These are phyloP conservation scores for Combretum micranthum DNA, from an alignment of 345 rosid species.

Conservation along the genomic window DNA sequence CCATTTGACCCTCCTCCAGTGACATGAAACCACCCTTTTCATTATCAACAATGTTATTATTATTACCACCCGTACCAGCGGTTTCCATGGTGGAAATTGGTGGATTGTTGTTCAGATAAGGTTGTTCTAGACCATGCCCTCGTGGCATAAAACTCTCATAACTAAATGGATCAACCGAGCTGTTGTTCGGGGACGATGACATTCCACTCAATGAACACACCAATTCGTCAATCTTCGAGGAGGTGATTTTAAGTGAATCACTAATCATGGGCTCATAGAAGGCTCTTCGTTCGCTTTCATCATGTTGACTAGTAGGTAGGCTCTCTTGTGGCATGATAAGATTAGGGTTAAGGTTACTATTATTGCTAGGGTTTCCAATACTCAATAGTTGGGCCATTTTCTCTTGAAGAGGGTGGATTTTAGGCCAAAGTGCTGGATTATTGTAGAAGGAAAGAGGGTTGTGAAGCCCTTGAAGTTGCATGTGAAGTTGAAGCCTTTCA, in stretches of 20 bases:
- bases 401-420: constrained; percentile 38
- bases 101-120: not conserved
- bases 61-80: constrained; percentile 11
- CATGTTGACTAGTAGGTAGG: too few species aligned
- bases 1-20: constrained; percentile 27
- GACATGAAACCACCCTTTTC: constrained; percentile 13
- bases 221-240: constrained; percentile 6
- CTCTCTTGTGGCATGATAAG: too few species aligned
- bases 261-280: too few species aligned
- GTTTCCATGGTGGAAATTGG: too few species aligned
- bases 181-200: not conserved
- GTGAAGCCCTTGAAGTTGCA: constrained; percentile 77
- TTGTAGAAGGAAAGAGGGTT: constrained; percentile 52
- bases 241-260: constrained; percentile 5
- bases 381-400: constrained; percentile 17
- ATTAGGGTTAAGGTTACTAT: too few species aligned
- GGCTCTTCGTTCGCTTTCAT: too few species aligned
- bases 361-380: too few species aligned
- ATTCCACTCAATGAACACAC: not conserved
- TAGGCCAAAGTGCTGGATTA: constrained; percentile 75
- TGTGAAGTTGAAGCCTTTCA: constrained; percentile 88
- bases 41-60: constrained; percentile 20
- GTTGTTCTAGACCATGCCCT: not conserved
- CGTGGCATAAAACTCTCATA: not conserved
- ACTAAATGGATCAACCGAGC: constrained; percentile 1